A percentile compares a stretch with the other conserved stretches of the same genome.
These are phyloP conservation scores for Colletotrichum godetiae DNA, from an alignment of 2,329 filamentous ascomycete genomes.

Conservation along the genomic window DNA sequence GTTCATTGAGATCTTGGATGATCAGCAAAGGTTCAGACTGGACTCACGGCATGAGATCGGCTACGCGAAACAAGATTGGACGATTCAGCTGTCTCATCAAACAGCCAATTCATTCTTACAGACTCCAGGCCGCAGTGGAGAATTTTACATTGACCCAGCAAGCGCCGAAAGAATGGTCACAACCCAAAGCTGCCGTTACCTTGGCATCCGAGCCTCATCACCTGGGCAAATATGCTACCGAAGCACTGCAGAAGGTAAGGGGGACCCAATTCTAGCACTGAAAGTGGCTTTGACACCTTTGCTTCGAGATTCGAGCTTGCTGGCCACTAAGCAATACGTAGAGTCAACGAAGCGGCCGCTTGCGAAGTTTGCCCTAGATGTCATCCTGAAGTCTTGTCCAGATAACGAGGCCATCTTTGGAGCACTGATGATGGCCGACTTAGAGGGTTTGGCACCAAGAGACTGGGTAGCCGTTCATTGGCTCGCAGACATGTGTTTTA, in stretches of 20 bases:
- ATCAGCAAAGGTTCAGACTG: not conserved
- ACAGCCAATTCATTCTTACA: not conserved
- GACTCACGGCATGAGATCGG: not conserved
- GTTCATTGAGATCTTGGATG: not conserved
- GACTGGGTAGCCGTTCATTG: not conserved
- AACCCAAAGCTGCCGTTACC: not conserved
- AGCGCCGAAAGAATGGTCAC: not conserved
- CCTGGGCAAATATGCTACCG: accelerated
- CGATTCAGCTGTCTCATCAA: not conserved
- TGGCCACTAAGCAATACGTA: not conserved
- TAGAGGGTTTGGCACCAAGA: not conserved
- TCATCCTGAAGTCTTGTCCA: not conserved
- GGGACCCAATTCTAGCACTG: not conserved
- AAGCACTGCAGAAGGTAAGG: not conserved
- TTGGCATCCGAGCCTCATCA: not conserved
- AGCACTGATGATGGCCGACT: not conserved
- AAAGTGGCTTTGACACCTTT: not conserved
- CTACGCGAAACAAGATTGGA: not conserved
- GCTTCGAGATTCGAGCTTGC: too few species aligned
- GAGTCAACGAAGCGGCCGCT: not conserved
- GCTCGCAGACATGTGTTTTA: not conserved
- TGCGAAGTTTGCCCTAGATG: not conserved
- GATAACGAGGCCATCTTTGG: not conserved
- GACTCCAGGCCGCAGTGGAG: not conserved
- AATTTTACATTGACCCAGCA: not conserved